Base-by-base conservation (phyloP, 495 filamentous ascomycete species). In the Trypethelium eluteriae region DNA sequence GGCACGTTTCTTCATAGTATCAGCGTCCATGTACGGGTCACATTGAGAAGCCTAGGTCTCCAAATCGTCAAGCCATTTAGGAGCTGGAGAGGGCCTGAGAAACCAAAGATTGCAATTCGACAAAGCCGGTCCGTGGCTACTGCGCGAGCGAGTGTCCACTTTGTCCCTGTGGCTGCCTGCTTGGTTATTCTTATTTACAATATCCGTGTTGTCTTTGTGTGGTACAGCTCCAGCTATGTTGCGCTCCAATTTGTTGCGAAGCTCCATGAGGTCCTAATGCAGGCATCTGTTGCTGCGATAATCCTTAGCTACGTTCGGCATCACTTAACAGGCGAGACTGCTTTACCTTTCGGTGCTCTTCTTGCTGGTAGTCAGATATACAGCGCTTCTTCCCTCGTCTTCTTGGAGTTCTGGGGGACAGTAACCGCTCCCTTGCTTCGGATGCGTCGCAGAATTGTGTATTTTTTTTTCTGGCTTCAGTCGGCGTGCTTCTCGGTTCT, bases 171-270 rank as follows among this genome's bases (percentile, higher is more conserved):
- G 25, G 25, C 25, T 25, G 25, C 25, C 1, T 25, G 25, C 25
- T 25, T 25, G 25, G 25, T 25, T 1, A 25, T 25, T 25, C 25
- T 25, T 1, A 25, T 25, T 25, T 25, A 25, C 25, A 25, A 25
- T 25, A 0, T 25, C 25, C 25, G 25, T 25, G 25, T 25, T 25
- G 25, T 25, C 1, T 25, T 25, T 25, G 25, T 25, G 25, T 25
- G 25, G 25, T 25, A 25, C 25, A 1, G 1, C 25, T 25, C 25
- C 25, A 1, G 25, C 25, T 25, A 1, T 1, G 25, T 25, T 25
- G 66, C 62, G 10, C 63, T 68, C 9, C 66, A 66, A 46, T 68
- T 68, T 57, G 66, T 62, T 35, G 66, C 66, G 3, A 68, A 68
- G 62, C 63, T 68, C 2, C 66, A 68, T 62, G 66, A 68, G 36